Evolutionary conservation across 106 monocot genomes (phyloP), one percentile per base, ranked within the genome.

Genomic region (Dendrobium chrysotoxum): DNA sequence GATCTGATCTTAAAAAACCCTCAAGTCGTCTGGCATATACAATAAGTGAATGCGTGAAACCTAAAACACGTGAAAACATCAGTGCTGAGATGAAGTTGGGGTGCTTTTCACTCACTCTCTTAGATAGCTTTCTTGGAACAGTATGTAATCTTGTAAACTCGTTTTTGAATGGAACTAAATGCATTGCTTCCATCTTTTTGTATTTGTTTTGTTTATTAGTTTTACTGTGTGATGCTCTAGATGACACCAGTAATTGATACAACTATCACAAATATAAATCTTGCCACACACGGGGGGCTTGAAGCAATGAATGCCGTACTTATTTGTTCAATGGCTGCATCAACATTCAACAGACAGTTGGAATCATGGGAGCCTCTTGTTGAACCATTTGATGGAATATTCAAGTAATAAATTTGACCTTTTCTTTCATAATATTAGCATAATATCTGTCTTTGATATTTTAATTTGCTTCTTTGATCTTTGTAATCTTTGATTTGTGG

Each of bases 351-450:
- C 47, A 89, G 91, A 87, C 94, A 91, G 78, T 78, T 98, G 72
- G 91, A 95, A 92, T 86, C 92, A 81, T 98, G 98, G 98, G 98
- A 98, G 72, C 98, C 98, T 81, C 86, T 98, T 83, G 83, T 98
- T 81, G 98, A 98, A 82, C 95, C 98, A 76, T 95, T 95, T 80
- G 98, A 98, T 90, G 98, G 94, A 28, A 98, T 98, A 80, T 98
- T 98, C 80, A 98, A 98, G 98, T 98, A 89, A 84, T 4, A 53
- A 23, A 25, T 40, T 35, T 11, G 28, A 35, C 8, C 5, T 53
- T 46, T 61, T 75, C 21, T 23, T 26, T 53, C 20, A 7, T 65
- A 23, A 65, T 65, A 65, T 8, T 23, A 65, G 25, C 64, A 70
- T 70, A 70, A 15, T 70, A 10, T 70, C 2, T 70, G 35, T 28